Conservation (phyloP, 495 filamentous ascomycete genomes). For the Aspergillus steynii region DNA sequence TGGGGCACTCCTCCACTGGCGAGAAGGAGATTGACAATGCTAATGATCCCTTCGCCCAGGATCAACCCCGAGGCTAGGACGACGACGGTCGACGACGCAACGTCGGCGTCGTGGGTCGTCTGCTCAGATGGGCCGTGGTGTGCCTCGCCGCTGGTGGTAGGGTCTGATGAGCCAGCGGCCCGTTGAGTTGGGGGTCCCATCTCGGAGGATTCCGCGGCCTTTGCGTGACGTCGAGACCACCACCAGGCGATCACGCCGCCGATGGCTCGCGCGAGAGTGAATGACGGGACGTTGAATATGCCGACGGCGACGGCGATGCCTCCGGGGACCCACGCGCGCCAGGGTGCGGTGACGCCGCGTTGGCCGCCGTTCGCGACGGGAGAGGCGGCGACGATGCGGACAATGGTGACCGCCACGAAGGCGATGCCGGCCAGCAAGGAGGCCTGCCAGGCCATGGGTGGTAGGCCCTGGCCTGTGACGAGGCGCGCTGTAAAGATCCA, state of each 20-base stretch:
- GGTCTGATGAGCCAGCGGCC: background rate
- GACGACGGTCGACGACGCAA: constrained; percentile 55
- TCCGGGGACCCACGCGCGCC: constrained; percentile 67
- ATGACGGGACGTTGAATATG: constrained; percentile 97
- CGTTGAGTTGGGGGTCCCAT: background rate
- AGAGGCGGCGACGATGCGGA: constrained; percentile 60
- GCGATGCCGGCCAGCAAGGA: constrained; percentile 68
- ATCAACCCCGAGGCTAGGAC: constrained; percentile 78
- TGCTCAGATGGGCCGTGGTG: constrained; percentile 21
- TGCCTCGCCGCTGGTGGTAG: background rate
- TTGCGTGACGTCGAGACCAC: constrained; percentile 40
- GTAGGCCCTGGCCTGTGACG: constrained; percentile 90
- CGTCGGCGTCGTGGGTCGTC: constrained; percentile 39
- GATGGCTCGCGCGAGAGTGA: constrained; percentile 85
- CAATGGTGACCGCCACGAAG: constrained; percentile 66
- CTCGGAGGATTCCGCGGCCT: background rate
- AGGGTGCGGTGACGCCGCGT: constrained; percentile 30
- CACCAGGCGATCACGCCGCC: constrained; percentile 87
- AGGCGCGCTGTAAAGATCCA: constrained; percentile 96
- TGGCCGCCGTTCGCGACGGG: constrained; percentile 30
- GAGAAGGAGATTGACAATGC: constrained; percentile 85
- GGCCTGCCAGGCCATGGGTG: constrained; percentile 75
- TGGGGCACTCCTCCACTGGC: constrained; percentile 80
- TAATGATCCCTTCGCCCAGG: constrained; percentile 89
- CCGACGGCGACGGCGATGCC: constrained; percentile 96